phyloP scores from a whole-genome alignment of 2,329 filamentous ascomycete species.

The Epichloe hybrida region DNA sequence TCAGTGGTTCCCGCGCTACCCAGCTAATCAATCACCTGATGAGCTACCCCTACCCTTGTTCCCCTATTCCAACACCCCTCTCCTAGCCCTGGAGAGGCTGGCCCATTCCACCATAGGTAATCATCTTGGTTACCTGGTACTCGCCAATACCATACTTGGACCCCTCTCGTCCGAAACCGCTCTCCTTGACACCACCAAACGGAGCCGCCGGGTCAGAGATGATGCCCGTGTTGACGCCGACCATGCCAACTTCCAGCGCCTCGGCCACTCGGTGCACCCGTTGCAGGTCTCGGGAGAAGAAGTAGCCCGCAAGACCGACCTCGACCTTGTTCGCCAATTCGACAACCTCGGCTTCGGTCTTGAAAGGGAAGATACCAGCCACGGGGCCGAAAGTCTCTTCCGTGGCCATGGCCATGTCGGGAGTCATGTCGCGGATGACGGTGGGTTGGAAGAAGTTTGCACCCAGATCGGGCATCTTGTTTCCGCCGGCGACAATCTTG shows the following conservation, averaged over 20 bases:
- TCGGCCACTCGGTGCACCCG: conserved; percentile 50
- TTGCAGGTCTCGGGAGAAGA: conserved; percentile 59
- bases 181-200: conserved; percentile 74
- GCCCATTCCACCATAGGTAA: conserved; percentile 39
- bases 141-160: conserved; percentile 65
- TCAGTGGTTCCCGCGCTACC: too few relatives aligned
- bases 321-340: conserved; percentile 66
- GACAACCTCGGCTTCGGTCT: conserved; percentile 80
- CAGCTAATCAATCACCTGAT: too few relatives aligned
- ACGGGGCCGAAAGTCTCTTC: conserved; percentile 97
- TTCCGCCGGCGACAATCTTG: conserved; percentile 61
- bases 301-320: conserved; percentile 87
- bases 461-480: conserved; percentile 60
- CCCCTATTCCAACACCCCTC: too few relatives aligned
- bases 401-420: conserved; percentile 67
- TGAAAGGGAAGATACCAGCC: conserved; percentile 77
- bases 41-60: too few relatives aligned
- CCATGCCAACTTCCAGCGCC: conserved; percentile 71
- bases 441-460: conserved; percentile 83
- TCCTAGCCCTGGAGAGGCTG: conserved; percentile 35
- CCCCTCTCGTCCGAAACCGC: conserved; percentile 68
- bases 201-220: conserved; percentile 44
- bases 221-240: conserved; percentile 67
- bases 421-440: conserved; percentile 73
- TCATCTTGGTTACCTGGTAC: conserved; percentile 60